Percentiles rank a stretch among this genome's conserved stretches.
phyloP scores from a whole-genome alignment of 2,329 filamentous ascomycete genomes.

The Colletotrichum sojae region DNA sequence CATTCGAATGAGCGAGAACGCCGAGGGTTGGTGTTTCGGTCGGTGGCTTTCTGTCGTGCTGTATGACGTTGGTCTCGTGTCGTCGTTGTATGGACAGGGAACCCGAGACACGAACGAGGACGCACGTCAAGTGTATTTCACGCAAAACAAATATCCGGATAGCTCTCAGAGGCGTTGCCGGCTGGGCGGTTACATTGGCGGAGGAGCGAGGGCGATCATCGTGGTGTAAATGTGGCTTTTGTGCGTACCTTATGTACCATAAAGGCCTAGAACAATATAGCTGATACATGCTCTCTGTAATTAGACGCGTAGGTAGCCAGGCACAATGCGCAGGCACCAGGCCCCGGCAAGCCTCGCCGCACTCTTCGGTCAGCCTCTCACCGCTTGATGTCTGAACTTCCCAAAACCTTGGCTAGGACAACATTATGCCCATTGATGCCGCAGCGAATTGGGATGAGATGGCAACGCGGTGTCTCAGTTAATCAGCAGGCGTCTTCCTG shows the following conservation, averaged over 20 bases:
- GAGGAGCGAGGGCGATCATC: conserved; percentile 10
- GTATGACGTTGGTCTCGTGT: conserved; percentile 8
- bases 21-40: not conserved
- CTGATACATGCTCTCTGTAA: not conserved
- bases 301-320: not conserved
- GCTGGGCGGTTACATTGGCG: conserved; percentile 4
- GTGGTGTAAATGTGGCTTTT: too few species aligned
- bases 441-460: conserved; percentile 6
- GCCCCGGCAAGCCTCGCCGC: conserved; percentile 28
- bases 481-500: not conserved
- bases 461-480: conserved; percentile 16
- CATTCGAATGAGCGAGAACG: conserved; percentile 10
- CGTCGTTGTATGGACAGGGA: conserved; percentile 17
- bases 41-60: not conserved
- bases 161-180: conserved; percentile 7
- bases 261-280: conserved; percentile 10
- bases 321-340: conserved; percentile 23
- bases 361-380: conserved; percentile 26
- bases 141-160: conserved; percentile 22
- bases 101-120: not conserved
- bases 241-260: conserved; percentile 11
- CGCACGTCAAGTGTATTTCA: conserved; percentile 3
- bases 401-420: conserved; percentile 36
- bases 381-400: conserved; percentile 26
- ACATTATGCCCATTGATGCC: conserved; percentile 26